Percentiles rank a stretch among this genome's conserved stretches.
Evolutionary conservation across 306 rosid genomes (phyloP).

Genomic region (Quercus cerris): DNA sequence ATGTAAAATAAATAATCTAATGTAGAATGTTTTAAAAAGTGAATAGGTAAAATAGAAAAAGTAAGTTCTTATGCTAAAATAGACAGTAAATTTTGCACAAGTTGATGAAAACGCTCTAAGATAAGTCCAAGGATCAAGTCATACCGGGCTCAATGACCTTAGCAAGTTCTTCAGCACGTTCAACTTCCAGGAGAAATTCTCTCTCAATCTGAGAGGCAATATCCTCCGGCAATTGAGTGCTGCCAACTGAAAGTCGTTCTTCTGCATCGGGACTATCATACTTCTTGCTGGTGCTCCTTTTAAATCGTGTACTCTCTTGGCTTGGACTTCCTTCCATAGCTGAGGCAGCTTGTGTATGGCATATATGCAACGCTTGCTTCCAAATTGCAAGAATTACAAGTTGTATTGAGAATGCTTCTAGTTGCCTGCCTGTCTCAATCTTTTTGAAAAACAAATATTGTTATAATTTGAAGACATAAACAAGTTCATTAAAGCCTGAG

Average conservation of each 20-base stretch:
- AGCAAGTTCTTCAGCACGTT: constrained; percentile 90
- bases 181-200: constrained; percentile 77
- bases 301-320: constrained; percentile 65
- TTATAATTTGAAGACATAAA: not conserved
- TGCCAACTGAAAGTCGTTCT: constrained; percentile 49
- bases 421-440: constrained; percentile 65
- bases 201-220: constrained; percentile 68
- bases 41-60: no score
- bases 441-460: constrained; percentile 17
- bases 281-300: constrained; percentile 65
- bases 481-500: not conserved
- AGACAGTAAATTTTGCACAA: no score
- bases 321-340: constrained; percentile 97
- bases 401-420: constrained; percentile 92
- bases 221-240: constrained; percentile 49
- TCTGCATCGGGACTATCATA: constrained; percentile 49
- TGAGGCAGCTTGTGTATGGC: constrained; percentile 98
- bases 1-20: no score
- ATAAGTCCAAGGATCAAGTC: constrained; percentile 11
- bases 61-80: no score
- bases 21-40: no score
- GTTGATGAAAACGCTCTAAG: no score
- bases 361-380: constrained; percentile 96
- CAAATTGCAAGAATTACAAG: constrained; percentile 98
- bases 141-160: constrained; percentile 86